Evolutionary conservation across 495 filamentous ascomycete genomes (phyloP), one percentile per base, ranked within the genome.

Genomic region (Penicillium maclennaniae): DNA sequence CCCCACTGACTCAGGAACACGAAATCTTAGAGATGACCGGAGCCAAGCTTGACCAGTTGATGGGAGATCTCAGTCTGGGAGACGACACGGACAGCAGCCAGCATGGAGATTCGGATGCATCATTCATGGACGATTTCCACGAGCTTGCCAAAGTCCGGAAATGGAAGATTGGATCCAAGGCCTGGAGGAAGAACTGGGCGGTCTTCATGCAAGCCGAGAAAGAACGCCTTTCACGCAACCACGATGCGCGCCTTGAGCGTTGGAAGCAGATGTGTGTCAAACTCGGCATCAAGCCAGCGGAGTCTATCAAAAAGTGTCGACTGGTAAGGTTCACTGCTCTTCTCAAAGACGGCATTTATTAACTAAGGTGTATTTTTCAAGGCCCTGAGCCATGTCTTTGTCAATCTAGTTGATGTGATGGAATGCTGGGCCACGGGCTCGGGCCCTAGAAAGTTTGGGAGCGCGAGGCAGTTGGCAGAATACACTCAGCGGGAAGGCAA

Each of bases 381-480:
- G 56, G 56, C 53, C 0, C 56, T 68, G 19, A 54, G 69, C 16
- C 62, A 45, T 4, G 62, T 73, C 16, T 55, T 77, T 4, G 71
- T 83, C 58, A 82, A 82, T 53, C 68, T 81, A 26, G 65, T 82
- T 2, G 78, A 83, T 58, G 59, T 81, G 1, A 69, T 82, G 12
- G 74, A 84, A 16, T 62, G 67, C 20, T 68, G 68, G 48, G 70
- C 65, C 15, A 57, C 58, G 4, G 55, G 59, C 2, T 51, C 49
- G 4, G 43, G 40, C 4, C 62, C 76, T 4, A 45, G 50, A 27
- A 53, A 61, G 19, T 80, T 79, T 63, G 23, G 36, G 0, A 62
- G 49, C 25, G 52, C 64, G 20, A 20, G 43, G 0, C 53, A 47
- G n/a, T 71, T 82, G 49, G 62, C 60, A 3, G 9, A 44, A 0